These are phyloP conservation scores for Tagetes patula DNA, from an alignment of 129 eudicot genomes.

Conservation along the genomic window DNA sequence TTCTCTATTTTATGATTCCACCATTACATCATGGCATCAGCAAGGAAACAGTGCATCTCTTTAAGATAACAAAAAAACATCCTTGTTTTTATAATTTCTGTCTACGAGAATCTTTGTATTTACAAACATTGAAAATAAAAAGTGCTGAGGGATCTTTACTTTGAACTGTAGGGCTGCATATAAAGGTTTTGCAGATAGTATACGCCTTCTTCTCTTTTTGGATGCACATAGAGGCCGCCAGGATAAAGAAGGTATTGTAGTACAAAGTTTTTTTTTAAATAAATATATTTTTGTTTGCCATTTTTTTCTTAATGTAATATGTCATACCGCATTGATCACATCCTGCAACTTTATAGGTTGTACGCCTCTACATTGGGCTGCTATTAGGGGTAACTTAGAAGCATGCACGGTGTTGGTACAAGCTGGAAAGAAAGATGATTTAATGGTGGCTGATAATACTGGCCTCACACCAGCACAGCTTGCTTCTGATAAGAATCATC, in stretches of 20 bases:
- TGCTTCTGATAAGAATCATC: slow-evolving; percentile 96
- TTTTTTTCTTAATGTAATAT: slow-evolving; percentile 2
- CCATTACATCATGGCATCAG: slow-evolving; percentile 4
- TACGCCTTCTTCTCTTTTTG: slow-evolving; percentile 90
- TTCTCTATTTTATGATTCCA: slow-evolving; percentile 7
- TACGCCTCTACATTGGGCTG: slow-evolving; percentile 99
- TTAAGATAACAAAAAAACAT: background rate
- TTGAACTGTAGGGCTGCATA: slow-evolving; percentile 87
- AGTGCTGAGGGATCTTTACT: slow-evolving; percentile 19
- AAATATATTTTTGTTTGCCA: background rate
- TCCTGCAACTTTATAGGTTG: slow-evolving; percentile 67
- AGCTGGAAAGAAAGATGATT: slow-evolving; percentile 94
- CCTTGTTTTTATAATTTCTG: slow-evolving; percentile 10
- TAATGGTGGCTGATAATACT: slow-evolving; percentile 79
- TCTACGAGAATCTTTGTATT: background rate
- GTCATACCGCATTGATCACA: slow-evolving; percentile 19
- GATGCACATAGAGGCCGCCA: slow-evolving; percentile 95
- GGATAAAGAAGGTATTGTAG: slow-evolving; percentile 85
- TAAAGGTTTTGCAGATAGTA: slow-evolving; percentile 98
- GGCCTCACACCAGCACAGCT: slow-evolving; percentile 99
- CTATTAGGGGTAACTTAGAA: slow-evolving; percentile 91
- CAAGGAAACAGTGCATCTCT: background rate
- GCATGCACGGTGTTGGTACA: slow-evolving; percentile 97
- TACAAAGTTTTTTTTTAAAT: slow-evolving; percentile 4
- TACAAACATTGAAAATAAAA: background rate